Evolutionary conservation across 495 filamentous ascomycete species (phyloP), one percentile per base, ranked within the genome.

Genomic region (Aspergillus homomorphus): DNA sequence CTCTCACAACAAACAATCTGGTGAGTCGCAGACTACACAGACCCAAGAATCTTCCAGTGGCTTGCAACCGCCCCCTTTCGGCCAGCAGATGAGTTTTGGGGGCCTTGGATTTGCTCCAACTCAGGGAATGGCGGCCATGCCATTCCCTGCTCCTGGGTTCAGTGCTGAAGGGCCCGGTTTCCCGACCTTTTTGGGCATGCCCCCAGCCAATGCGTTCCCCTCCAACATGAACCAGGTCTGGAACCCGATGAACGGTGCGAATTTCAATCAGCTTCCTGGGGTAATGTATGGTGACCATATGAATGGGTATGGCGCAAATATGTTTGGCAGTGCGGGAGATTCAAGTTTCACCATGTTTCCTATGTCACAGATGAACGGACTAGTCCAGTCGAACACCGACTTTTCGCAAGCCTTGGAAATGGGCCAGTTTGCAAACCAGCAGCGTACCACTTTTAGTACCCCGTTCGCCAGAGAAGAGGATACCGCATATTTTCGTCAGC

Each of bases 401-500:
- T 72, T 72, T 58, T 55, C 62, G 43, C 74, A 71, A 59, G 72
- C 69, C 33, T 48, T 61, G 10, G 72, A 65, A 10, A 71, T 73
- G 62, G 73, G 75, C 26, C 70, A 73, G 50, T 90, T 90, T 63
- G 80, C 84, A 21, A 88, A 89, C 65, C 85, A 94, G 70, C 88
- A 94, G 73, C 82, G 87, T 53, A 87, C 82, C 9, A 72, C 81
- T 23, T 89, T 87, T 61, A 77, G 77, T 38, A 81, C 80, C 19
- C 83, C 84, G 5, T 77, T 79, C 58, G 76, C 79, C n/a, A 82
- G 85, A 53, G 89, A 90, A 56, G 91, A 96, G 61, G 92, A 96
- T 59, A 89, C 90, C 51, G 89, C 94, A 19, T 98, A 98, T 72
- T 94, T 98, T 72, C 86, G 94, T 20, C 92, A 96, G 68, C 94